These are phyloP conservation scores for Albugo candida DNA, from an alignment of 352 stramenopile genomes.

Conservation along the genomic window DNA sequence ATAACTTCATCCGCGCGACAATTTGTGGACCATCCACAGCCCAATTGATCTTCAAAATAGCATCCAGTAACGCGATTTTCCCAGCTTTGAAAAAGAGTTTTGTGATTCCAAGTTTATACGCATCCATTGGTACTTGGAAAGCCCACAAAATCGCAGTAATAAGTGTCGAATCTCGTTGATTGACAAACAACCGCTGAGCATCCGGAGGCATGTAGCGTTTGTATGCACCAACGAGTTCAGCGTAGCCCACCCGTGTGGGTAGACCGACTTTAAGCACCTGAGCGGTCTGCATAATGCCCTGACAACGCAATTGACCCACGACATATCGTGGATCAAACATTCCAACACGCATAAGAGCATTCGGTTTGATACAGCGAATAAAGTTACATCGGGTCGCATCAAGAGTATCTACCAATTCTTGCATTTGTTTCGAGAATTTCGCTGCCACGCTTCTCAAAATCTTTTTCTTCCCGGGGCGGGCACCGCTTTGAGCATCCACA, in stretches of 20 bases:
- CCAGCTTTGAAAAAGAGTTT: slow-evolving; percentile 53
- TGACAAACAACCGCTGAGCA: slow-evolving; percentile 42
- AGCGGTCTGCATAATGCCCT: slow-evolving; percentile 75
- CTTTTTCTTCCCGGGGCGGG: slow-evolving; percentile 55
- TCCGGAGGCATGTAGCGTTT: slow-evolving; percentile 49
- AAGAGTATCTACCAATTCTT: slow-evolving; percentile 58
- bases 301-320: slow-evolving; percentile 62
- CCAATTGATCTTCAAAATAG: slow-evolving; percentile 63
- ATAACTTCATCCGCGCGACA: slow-evolving; percentile 42
- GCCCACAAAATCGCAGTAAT: slow-evolving; percentile 71
- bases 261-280: slow-evolving; percentile 74
- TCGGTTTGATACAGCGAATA: slow-evolving; percentile 81
- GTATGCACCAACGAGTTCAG: slow-evolving; percentile 42
- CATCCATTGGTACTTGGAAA: slow-evolving; percentile 56
- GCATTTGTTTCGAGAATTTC: slow-evolving; percentile 65
- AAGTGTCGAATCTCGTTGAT: slow-evolving; percentile 49
- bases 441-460: slow-evolving; percentile 39
- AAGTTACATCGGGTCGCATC: slow-evolving; percentile 76
- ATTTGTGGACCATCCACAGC: slow-evolving; percentile 30
- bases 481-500: slow-evolving; percentile 20
- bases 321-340: slow-evolving; percentile 66
- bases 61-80: slow-evolving; percentile 56
- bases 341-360: slow-evolving; percentile 46
- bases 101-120: slow-evolving; percentile 69
- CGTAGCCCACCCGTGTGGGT: slow-evolving; percentile 63